Base-by-base conservation (phyloP, 805 yeast species). In the Cyberlindnera maclurae region DNA sequence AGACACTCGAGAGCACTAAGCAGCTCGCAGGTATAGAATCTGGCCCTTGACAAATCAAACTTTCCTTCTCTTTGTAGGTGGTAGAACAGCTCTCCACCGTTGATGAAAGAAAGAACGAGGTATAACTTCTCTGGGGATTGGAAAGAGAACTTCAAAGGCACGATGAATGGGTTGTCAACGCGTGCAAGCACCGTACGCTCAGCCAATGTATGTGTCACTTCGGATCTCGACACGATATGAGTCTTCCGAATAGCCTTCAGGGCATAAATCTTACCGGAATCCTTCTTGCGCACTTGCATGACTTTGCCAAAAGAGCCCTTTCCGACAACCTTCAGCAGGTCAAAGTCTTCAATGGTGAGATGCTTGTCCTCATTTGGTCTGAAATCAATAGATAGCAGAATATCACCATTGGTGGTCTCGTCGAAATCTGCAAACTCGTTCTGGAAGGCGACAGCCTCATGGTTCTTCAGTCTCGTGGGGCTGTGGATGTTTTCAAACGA, bases 261-360 rank as follows among this genome's bases (percentile, higher is more conserved):
- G 2, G 98, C 98, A 60, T 93, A 93, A 17, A 93, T 80, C 59
- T 90, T 94, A 47, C 82, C 82, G 3, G 98, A 93, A 61, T 93
- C 98, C 52, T 85, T 86, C 64, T 93, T 93, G 46, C 88, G 79
- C 31, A 93, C 98, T 63, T 93, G 98, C 97, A 93, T 93, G 38
- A 93, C 98, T 63, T 93, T 93, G 37, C 98, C 98, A 59, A 93
- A 93, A 9, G 97, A 88, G 7, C 98, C 98, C 59, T 93, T 93
- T 28, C 98, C 98, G 39, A 93, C 87, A 16, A 93, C 98, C 62
- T 93, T 93, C 50, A 93, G 71, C 37, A 93, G 65, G 52, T 88
- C 96, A 63, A 93, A 90, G 56, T 90, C 96, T 41, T 88, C 96
- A 49, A 93, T 87, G 1, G 87, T 70, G 35, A 93, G 67, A 36